Evolutionary conservation across 2,329 filamentous ascomycete genomes (phyloP), one percentile per base, ranked within the genome.

Genomic region (Talaromyces albobiverticillius): DNA sequence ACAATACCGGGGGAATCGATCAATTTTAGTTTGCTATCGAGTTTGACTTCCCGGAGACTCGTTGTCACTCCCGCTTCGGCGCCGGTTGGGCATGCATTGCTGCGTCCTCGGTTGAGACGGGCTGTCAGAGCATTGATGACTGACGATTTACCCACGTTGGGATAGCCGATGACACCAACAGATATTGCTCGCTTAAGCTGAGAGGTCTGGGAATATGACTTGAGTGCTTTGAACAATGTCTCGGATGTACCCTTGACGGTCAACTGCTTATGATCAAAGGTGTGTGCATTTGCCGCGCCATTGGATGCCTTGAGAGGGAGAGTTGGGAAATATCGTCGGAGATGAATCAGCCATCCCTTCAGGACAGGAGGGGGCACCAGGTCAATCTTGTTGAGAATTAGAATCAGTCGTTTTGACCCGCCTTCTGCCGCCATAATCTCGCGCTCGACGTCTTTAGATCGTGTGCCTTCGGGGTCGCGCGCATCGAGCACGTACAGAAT

Each of bases 371-470:
- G 84, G 2, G 92, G 92, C 43, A 96, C 82, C 54, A 96, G 82
- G 70, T 96, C 92, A 69, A 95, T 92, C 82, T 96, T 96, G 85
- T 96, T 96, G 62, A 96, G 79, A 55, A 96, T 84, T 56, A 96
- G 84, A 57, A 96, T 95, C 56, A 96, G 80, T 50, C 92, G 83
- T 79, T 96, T 96, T 61, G 86, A 87, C 53, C 88, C 89, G 25
- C 82, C 82, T 13, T 90, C 88, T 9, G 90, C 87, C n/a, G 90
- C 87, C 88, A 95, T 92, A 70, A 96, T 85, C 74, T 88, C 86
- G 58, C 90, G 87, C 79, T 96, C 92, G 42, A 96, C 88, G 61
- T 95, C 90, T 68, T 87, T 88, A 34, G 92, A 96, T 60, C 92
- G 83, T 26, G 92, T 96, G 56, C 90, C 90, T 70, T 95, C 88